These are phyloP conservation scores for Candida sanyaensis DNA, from an alignment of 1,139 yeast genomes.

Conservation along the genomic window DNA sequence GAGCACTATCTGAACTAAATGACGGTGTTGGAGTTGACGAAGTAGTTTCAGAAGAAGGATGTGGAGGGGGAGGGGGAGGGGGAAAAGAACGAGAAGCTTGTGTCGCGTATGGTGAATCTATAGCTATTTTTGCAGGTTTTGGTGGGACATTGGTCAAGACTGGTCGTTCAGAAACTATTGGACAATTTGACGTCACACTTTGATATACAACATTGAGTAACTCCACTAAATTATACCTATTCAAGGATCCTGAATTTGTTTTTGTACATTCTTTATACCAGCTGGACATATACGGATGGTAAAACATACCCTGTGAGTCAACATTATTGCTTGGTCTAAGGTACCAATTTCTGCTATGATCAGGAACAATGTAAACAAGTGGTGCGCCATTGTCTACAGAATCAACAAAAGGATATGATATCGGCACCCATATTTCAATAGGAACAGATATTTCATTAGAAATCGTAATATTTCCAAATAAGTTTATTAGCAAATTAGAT, in stretches of 20 bases:
- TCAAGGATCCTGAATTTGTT: slow-evolving; percentile 10
- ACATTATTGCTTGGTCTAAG: slow-evolving; percentile 65
- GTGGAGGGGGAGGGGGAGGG: not conserved
- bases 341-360: slow-evolving; percentile 34
- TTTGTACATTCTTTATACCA: slow-evolving; percentile 48
- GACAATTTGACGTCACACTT: slow-evolving; percentile 42
- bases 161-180: slow-evolving; percentile 18
- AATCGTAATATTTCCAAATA: slow-evolving; percentile 58
- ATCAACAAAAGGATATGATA: slow-evolving; percentile 55
- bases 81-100: not conserved
- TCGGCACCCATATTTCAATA: slow-evolving; percentile 76
- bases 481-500: slow-evolving; percentile 59
- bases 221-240: slow-evolving; percentile 36
- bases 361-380: slow-evolving; percentile 57
- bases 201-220: slow-evolving; percentile 38
- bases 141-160: slow-evolving; percentile 17
- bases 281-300: slow-evolving; percentile 63
- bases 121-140: slow-evolving; percentile 23
- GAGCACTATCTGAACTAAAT: not conserved
- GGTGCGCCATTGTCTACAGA: slow-evolving; percentile 51
- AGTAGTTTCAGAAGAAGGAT: not conserved
- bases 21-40: not conserved
- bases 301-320: slow-evolving; percentile 73
- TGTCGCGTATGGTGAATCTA: slow-evolving; percentile 2
- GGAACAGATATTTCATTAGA: slow-evolving; percentile 48